Evolutionary conservation across 1,284 basidiomycete genomes (phyloP).

Genomic region (Sutorius eximius): DNA sequence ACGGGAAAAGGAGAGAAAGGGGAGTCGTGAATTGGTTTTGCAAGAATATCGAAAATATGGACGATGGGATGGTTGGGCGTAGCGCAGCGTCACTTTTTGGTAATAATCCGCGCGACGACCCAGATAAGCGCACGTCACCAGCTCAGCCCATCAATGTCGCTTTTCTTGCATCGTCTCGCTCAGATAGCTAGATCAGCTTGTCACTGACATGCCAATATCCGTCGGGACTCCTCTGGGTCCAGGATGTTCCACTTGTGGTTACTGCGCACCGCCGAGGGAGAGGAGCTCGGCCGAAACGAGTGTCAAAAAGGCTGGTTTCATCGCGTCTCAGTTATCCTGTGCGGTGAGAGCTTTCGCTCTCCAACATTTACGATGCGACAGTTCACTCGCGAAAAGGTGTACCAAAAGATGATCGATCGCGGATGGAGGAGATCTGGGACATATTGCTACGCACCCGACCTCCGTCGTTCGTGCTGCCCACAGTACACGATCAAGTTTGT

Average conservation of each 20-base stretch:
- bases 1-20: constrained; percentile 56
- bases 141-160: background rate
- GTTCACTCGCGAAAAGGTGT: constrained; percentile 46
- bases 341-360: constrained; percentile 38
- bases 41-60: constrained; percentile 79
- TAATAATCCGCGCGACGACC: background rate
- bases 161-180: constrained; percentile 1
- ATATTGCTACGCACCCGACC: constrained; percentile 83
- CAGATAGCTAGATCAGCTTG: background rate
- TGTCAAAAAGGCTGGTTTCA: constrained; percentile 38
- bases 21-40: constrained; percentile 63
- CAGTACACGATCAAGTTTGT: constrained; percentile 86
- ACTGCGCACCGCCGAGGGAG: constrained; percentile 41
- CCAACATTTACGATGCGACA: background rate
- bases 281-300: constrained; percentile 36
- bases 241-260: constrained; percentile 40
- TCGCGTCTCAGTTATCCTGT: constrained; percentile 47
- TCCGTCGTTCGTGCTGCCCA: constrained; percentile 83
- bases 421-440: constrained; percentile 89
- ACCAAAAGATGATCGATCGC: constrained; percentile 80
- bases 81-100: constrained; percentile 14
- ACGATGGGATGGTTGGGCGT: constrained; percentile 84
- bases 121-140: background rate
- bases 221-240: constrained; percentile 33
- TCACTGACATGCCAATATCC: constrained; percentile 28